Percentiles rank a stretch among this genome's conserved stretches.
Conservation (phyloP, 2,329 filamentous ascomycete genomes). For the Sporothrix variecibatus region DNA sequence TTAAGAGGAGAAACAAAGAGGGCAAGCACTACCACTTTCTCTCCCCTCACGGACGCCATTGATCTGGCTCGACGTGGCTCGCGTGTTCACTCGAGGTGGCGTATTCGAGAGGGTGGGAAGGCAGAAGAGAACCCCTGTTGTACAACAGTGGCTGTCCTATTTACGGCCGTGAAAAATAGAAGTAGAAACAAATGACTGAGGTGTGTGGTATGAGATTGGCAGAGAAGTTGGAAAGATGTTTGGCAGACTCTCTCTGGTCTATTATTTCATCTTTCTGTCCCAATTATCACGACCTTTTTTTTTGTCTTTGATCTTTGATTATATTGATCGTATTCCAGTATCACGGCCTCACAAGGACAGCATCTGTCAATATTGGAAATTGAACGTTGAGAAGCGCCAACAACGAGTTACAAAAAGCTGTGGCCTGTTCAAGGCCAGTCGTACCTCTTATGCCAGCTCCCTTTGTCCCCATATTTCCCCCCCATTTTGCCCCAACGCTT, state of each 20-base stretch:
- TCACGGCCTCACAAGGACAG: neutral
- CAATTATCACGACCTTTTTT: neutral
- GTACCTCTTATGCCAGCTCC: neutral
- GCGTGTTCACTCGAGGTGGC: slow-evolving; percentile 1
- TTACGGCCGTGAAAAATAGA: slow-evolving; percentile 14
- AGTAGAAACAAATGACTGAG: neutral
- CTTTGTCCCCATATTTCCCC: neutral
- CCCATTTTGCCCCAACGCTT: neutral
- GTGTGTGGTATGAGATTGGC: neutral
- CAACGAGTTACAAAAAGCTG: neutral
- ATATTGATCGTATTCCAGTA: neutral
- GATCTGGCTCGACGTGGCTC: neutral
- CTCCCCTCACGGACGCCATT: slow-evolving; percentile 12
- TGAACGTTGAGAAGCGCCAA: neutral
- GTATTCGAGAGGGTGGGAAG: neutral
- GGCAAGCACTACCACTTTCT: too few species aligned
- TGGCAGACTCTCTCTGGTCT: neutral
- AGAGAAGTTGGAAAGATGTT: neutral
- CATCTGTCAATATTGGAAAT: neutral
- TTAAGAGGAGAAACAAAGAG: neutral
- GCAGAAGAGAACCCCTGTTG: neutral
- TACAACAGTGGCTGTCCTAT: slow-evolving; percentile 1
- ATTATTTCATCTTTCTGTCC: neutral
- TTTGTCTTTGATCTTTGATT: neutral
- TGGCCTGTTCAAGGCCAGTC: neutral